Percentiles rank a stretch among this genome's conserved stretches.
phyloP scores from a whole-genome alignment of 176 grass and related monocot genomes.

The Carex cristatella region DNA sequence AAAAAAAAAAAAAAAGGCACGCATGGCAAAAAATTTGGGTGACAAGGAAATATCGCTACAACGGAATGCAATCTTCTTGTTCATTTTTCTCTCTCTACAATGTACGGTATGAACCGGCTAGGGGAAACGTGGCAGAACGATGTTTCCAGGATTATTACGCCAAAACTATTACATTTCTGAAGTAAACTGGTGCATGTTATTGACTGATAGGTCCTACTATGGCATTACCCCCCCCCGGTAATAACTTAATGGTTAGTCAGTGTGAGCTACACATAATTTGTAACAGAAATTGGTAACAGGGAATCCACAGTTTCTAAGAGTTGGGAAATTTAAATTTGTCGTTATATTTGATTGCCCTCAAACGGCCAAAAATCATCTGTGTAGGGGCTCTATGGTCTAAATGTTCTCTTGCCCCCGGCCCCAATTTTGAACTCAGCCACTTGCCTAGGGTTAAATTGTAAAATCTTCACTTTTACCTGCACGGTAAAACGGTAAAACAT shows the following conservation, averaged over 20 bases:
- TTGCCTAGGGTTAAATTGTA: slow-evolving; percentile 22
- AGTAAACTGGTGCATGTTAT: background rate
- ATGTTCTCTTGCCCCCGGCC: background rate
- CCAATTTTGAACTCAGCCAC: slow-evolving; percentile 6
- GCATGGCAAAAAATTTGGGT: background rate
- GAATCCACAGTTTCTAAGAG: background rate
- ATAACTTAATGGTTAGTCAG: background rate
- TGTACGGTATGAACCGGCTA: background rate
- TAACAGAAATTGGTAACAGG: background rate
- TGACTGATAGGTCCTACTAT: background rate
- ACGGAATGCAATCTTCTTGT: no score
- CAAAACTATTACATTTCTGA: background rate
- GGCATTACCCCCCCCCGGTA: no score
- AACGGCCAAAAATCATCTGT: slow-evolving; percentile 4
- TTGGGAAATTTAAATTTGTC: slow-evolving; percentile 36
- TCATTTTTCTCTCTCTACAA: background rate
- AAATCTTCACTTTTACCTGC: background rate
- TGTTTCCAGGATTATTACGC: background rate
- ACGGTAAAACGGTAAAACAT: slow-evolving; percentile 14
- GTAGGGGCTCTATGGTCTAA: background rate
- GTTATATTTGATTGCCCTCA: background rate
- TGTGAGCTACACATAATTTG: background rate
- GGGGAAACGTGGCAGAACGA: background rate
- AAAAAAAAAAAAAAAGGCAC: background rate
- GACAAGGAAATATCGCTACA: no score